Percentiles rank a stretch among this genome's conserved stretches.
These are phyloP conservation scores for Cordyceps militaris DNA, from an alignment of 2,329 filamentous ascomycete species.

Conservation along the genomic window DNA sequence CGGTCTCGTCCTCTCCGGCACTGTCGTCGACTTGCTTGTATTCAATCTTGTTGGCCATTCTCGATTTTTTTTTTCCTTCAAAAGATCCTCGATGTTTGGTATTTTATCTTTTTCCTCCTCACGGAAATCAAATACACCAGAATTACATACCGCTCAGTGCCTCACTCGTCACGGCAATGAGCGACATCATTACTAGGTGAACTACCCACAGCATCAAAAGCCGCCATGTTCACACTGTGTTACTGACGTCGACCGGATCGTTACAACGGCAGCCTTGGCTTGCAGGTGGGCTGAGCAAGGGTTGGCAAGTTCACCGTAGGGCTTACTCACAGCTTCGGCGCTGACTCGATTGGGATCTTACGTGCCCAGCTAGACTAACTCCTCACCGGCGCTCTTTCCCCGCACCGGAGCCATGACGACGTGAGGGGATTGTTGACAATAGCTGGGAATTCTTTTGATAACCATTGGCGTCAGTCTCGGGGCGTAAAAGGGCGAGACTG, in stretches of 20 bases:
- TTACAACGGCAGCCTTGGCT: background rate
- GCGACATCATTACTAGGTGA: background rate
- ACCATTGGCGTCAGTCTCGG: too few species aligned
- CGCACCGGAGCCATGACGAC: background rate
- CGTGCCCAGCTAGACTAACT: background rate
- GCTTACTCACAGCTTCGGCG: background rate
- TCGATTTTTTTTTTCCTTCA: background rate
- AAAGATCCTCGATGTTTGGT: background rate
- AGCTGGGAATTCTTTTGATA: background rate
- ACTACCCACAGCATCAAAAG: background rate
- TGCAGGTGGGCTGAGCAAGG: background rate
- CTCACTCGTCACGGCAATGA: background rate
- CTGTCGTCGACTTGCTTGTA: conserved; percentile 7
- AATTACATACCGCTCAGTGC: background rate
- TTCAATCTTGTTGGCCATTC: conserved; percentile 2
- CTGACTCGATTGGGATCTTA: background rate
- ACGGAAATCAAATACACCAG: background rate
- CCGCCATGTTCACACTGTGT: background rate
- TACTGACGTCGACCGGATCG: background rate
- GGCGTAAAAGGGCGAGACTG: too few species aligned
- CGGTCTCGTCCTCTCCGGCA: background rate
- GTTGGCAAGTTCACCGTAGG: background rate
- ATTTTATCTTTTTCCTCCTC: background rate
- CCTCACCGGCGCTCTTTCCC: background rate
- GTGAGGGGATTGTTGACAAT: background rate